phyloP scores from a whole-genome alignment of 768 basidiomycete genomes.

The Candolleomyces efflorescens region DNA sequence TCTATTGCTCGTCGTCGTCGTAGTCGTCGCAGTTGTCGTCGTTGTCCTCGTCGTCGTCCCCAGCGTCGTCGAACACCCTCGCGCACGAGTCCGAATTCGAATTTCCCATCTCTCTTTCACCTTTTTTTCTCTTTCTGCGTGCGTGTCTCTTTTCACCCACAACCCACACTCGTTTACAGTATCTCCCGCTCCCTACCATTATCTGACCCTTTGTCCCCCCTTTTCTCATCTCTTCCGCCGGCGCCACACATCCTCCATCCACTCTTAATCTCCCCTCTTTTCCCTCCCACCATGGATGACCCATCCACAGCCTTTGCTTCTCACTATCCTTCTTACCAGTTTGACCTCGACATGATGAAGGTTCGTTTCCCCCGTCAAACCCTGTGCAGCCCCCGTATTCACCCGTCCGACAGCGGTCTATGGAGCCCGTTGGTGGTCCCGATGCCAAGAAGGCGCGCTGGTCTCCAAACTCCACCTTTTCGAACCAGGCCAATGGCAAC shows the following conservation, averaged over 20 bases:
- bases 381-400: not conserved
- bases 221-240: constrained; percentile 40
- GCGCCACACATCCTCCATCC: constrained; percentile 45
- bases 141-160: constrained; percentile 37
- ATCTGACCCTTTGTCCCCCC: constrained; percentile 44
- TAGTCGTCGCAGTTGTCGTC: constrained; percentile 20
- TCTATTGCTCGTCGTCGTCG: constrained; percentile 19
- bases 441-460: constrained; percentile 89
- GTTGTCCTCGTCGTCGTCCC: constrained; percentile 29
- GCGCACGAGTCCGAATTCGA: constrained; percentile 29
- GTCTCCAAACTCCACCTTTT: constrained; percentile 62
- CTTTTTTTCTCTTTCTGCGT: constrained; percentile 30
- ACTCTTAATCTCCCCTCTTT: constrained; percentile 27
- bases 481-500: constrained; percentile 26
- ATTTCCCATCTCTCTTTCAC: constrained; percentile 30
- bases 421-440: constrained; percentile 78
- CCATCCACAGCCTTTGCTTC: constrained; percentile 63
- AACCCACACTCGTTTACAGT: constrained; percentile 44
- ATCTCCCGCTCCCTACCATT: constrained; percentile 48
- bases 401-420: constrained; percentile 59
- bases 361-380: constrained; percentile 34
- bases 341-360: constrained; percentile 95
- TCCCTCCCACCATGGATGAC: constrained; percentile 61
- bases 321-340: constrained; percentile 67
- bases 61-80: constrained; percentile 17